A percentile compares a stretch with the other conserved stretches of the same genome.
phyloP scores from a whole-genome alignment of 768 basidiomycete species.

The Termitomyces sp. region DNA sequence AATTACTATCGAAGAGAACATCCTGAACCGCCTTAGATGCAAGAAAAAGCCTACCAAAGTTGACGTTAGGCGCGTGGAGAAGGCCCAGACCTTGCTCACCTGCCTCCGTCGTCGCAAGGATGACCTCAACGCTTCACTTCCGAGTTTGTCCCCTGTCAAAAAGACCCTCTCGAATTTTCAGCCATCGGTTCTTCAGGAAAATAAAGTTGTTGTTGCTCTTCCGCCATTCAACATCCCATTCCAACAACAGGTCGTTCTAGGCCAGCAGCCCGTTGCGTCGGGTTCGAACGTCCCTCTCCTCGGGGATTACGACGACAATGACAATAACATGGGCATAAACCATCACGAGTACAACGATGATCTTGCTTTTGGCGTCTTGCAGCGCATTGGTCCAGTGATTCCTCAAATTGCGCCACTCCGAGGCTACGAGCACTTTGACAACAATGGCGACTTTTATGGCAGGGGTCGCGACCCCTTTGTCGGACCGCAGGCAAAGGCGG shows the following conservation, averaged over 20 bases:
- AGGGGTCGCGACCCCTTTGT: conserved; percentile 42
- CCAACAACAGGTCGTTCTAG: not conserved
- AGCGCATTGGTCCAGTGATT: conserved; percentile 13
- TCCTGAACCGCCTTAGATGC: not conserved
- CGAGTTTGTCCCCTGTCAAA: not conserved
- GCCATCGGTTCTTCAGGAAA: not conserved
- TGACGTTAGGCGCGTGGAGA: not conserved
- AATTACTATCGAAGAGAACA: not conserved
- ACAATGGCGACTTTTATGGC: conserved; percentile 47
- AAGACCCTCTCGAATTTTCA: conserved; percentile 4
- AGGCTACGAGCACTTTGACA: conserved; percentile 34
- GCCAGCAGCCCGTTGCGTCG: conserved; percentile 17
- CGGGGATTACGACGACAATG: not conserved
- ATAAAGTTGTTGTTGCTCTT: not conserved
- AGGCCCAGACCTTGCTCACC: not conserved
- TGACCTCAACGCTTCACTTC: not conserved
- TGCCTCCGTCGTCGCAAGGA: not conserved
- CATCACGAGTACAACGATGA: conserved; percentile 19
- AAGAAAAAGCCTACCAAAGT: not conserved
- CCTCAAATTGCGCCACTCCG: conserved; percentile 25
- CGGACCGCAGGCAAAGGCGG: conserved; percentile 45
- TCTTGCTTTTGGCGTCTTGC: conserved; percentile 8
- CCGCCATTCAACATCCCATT: not conserved
- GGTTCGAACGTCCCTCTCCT: conserved; percentile 17
- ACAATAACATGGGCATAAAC: conserved; percentile 10